phyloP scores from a whole-genome alignment of 306 rosid genomes.

The Glycine tomentella region DNA sequence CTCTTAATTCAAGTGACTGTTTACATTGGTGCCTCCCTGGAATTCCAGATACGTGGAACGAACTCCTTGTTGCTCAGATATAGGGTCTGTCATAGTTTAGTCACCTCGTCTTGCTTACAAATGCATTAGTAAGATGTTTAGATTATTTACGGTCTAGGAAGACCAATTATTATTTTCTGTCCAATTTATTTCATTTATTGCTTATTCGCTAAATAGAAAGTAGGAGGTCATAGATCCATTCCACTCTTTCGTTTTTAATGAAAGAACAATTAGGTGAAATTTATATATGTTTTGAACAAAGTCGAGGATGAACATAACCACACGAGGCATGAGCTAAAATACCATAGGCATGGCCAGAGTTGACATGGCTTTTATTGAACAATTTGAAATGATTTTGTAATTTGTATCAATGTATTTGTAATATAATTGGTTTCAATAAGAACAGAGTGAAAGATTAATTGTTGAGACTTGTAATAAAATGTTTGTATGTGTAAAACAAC shows the following conservation, averaged over 20 bases:
- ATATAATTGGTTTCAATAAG: background rate
- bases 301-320: constrained; percentile 23
- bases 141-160: background rate
- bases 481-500: background rate
- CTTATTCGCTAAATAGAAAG: constrained; percentile 32
- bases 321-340: constrained; percentile 18
- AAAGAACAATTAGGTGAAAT: constrained; percentile 15
- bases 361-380: constrained; percentile 2
- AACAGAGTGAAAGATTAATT: background rate
- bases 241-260: no score
- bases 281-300: constrained; percentile 31
- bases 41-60: constrained; percentile 94
- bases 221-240: constrained; percentile 8
- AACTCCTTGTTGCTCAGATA: constrained; percentile 80
- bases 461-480: background rate
- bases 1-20: constrained; percentile 70
- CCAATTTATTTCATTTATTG: constrained; percentile 19
- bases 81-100: constrained; percentile 48
- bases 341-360: constrained; percentile 10
- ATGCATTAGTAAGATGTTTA: background rate
- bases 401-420: constrained; percentile 26
- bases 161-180: constrained; percentile 45
- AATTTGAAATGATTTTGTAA: constrained; percentile 22
- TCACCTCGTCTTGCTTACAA: constrained; percentile 12
- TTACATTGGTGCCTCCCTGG: constrained; percentile 98